Percentiles rank a stretch among this genome's conserved stretches.
phyloP scores from a whole-genome alignment of 148 eudicot genomes.

The Silene uniflora region DNA sequence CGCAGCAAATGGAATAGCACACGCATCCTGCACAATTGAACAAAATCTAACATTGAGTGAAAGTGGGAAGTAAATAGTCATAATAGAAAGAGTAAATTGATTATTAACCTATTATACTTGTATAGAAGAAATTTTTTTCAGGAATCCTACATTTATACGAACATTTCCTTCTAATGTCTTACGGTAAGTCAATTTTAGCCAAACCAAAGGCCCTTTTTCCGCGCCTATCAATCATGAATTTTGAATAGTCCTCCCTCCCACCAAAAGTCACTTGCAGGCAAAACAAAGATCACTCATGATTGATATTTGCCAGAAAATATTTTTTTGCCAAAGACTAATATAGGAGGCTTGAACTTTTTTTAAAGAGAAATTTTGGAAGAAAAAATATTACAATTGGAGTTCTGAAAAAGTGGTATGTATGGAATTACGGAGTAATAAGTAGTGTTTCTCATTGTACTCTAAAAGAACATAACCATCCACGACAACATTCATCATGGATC shows the following conservation, averaged over 20 bases:
- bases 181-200: neutral
- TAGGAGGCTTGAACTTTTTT: too few relatives aligned
- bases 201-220: neutral
- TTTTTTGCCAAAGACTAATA: too few relatives aligned
- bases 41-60: conserved; percentile 6
- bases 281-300: too few relatives aligned
- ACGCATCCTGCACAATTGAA: conserved; percentile 61
- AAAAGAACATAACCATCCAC: neutral
- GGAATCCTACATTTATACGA: neutral
- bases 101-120: neutral
- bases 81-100: neutral
- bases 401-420: too few relatives aligned
- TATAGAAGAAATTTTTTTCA: too few relatives aligned
- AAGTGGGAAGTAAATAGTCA: neutral
- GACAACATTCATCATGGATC: conserved; percentile 3
- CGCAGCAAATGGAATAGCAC: conserved; percentile 94
- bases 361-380: too few relatives aligned
- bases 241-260: neutral
- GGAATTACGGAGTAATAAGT: too few relatives aligned
- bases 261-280: neutral
- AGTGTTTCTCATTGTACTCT: too few relatives aligned
- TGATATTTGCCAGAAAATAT: too few relatives aligned
- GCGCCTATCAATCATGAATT: neutral
- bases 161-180: neutral
- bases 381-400: too few relatives aligned